A percentile compares a stretch with the other conserved stretches of the same genome.
phyloP scores from a whole-genome alignment of 2,329 filamentous ascomycete genomes.

The Incumbomyces lentus region DNA sequence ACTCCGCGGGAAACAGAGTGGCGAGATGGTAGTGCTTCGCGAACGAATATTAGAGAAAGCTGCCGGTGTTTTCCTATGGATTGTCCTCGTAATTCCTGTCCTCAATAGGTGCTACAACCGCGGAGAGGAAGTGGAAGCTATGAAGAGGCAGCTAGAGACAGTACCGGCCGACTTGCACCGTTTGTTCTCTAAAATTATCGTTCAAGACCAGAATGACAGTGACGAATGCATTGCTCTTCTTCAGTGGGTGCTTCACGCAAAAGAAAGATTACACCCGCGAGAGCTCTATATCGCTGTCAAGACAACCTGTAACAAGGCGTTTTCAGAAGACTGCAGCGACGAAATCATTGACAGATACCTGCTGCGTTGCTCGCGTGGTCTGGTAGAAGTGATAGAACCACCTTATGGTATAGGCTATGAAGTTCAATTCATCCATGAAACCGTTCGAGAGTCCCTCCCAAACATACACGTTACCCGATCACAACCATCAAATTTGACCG shows the following conservation, averaged over 20 bases:
- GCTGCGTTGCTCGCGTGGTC: constrained; percentile 39
- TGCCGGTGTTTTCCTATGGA: constrained; percentile 37
- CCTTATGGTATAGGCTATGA: constrained; percentile 21
- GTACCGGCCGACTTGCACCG: constrained; percentile 34
- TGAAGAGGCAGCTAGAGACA: constrained; percentile 27
- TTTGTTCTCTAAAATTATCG: constrained; percentile 43
- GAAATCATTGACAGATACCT: constrained; percentile 24
- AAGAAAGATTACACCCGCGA: constrained; percentile 29
- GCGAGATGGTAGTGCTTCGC: constrained; percentile 17
- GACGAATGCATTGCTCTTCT: constrained; percentile 17
- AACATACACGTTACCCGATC: background rate
- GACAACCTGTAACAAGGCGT: background rate
- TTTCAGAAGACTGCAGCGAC: no score
- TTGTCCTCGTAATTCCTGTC: constrained; percentile 35
- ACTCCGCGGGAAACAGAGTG: background rate
- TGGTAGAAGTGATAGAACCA: constrained; percentile 24
- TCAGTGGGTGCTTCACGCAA: constrained; percentile 45
- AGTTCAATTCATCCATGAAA: constrained; percentile 39
- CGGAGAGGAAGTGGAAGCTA: constrained; percentile 20
- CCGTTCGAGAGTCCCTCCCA: constrained; percentile 31
- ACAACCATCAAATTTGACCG: background rate
- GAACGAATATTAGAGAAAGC: constrained; percentile 27
- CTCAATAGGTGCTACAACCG: constrained; percentile 32
- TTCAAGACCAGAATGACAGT: constrained; percentile 33
- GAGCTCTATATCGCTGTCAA: constrained; percentile 39